Evolutionary conservation across 805 yeast genomes (phyloP).

Genomic region (Alloascoidea africana): DNA sequence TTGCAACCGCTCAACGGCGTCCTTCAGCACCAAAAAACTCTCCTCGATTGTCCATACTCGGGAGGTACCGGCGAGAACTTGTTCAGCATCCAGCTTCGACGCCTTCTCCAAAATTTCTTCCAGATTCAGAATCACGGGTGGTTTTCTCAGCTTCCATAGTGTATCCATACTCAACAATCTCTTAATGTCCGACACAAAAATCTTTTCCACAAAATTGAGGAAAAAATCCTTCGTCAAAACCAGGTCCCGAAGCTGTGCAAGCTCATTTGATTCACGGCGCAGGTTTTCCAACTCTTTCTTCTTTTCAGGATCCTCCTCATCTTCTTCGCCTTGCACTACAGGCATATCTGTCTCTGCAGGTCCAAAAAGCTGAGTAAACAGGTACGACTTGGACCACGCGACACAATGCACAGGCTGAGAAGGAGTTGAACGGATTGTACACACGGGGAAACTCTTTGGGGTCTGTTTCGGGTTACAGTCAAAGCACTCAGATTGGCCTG

Average conservation of each 20-base stretch:
- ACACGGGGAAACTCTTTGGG: conserved; percentile 86
- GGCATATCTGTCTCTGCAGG: conserved; percentile 16
- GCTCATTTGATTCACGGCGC: conserved; percentile 19
- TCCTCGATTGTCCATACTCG: conserved; percentile 47
- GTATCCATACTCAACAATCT: conserved; percentile 56
- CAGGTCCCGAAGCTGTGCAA: conserved; percentile 14
- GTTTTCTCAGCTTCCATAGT: conserved; percentile 59
- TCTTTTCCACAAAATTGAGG: conserved; percentile 19
- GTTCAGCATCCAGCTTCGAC: conserved; percentile 7
- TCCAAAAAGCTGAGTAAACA: conserved; percentile 65
- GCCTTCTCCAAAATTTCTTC: conserved; percentile 11
- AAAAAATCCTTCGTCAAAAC: conserved; percentile 17
- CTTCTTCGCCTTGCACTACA: conserved; percentile 13
- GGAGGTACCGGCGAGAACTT: conserved; percentile 22
- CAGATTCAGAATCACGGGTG: conserved; percentile 46
- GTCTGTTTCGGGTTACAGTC: conserved; percentile 81
- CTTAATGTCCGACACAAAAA: conserved; percentile 66
- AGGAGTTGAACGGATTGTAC: conserved; percentile 95
- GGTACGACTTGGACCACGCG: conserved; percentile 92
- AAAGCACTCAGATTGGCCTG: conserved; percentile 78
- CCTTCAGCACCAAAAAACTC: conserved; percentile 41
- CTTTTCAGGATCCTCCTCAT: conserved; percentile 9
- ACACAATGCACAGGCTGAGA: conserved; percentile 92
- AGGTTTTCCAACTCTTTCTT: conserved; percentile 19
- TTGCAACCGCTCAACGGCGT: conserved; percentile 34